Evolutionary conservation across 306 rosid species (phyloP), one percentile per base, ranked within the genome.

Genomic region (Casuarina equisetifolia): DNA sequence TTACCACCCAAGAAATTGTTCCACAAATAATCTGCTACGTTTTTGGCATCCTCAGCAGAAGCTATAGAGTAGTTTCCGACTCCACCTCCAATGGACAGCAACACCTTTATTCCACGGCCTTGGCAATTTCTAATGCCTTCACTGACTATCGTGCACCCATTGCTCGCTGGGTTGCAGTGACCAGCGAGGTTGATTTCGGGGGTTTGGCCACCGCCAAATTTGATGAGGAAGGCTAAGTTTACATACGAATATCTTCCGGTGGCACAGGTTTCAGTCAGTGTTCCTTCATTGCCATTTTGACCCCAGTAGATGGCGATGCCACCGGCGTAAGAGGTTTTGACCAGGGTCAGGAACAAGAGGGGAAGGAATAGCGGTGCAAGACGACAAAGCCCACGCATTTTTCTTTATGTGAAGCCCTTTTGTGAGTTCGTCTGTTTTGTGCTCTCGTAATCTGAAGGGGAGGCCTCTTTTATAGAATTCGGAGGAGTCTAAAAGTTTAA

Each of bases 61-160:
- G 95, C 32, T 1, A 91, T 62, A 67, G 93, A 75, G 84, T 86
- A 91, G 78, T 71, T 87, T 55, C 90, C 93, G 0, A 79, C 2
- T 32, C 84, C 93, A 3, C 97, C 97, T 40, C 97, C 97, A 0
- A 93, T 81, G 2, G 95, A 89, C 59, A 91, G 91, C 39, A 91
- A 25, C 4, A 89, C 86, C 70, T 91, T 88, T 87, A 93, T 83
- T 13, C 89, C 89, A 73, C 45, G 79, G 62, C 81, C 80, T 35
- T 91, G 98, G 40, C 93, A 91, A 9, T 64, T 71, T 48, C 83
- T 89, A 58, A 93, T 85, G 16, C 81, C 75, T 0, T 75, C 39
- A 9, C 92, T 85, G 17, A 88, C 75, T 5, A 80, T 72, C 0
- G 72, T 68, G 81, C 98, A 93, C 0, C 90, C 72, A 13, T 79